Evolutionary conservation across 2,329 filamentous ascomycete genomes (phyloP).

Genomic region (Hortaea sp.): DNA sequence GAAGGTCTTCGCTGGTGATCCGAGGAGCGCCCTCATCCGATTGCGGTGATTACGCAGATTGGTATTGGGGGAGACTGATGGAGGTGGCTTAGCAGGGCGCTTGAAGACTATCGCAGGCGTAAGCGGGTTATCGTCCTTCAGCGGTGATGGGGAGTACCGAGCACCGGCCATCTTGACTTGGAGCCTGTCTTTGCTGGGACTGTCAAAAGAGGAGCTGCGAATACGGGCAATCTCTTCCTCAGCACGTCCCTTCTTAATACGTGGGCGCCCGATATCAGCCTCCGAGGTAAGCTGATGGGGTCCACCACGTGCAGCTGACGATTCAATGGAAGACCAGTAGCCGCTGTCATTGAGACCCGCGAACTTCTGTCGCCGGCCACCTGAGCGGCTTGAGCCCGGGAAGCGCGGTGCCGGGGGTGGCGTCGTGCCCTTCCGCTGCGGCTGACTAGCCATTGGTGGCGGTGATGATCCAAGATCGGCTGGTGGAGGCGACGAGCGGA

Average conservation of each 20-base stretch:
- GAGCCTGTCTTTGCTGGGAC: slow-evolving; percentile 58
- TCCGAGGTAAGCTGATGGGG: slow-evolving; percentile 61
- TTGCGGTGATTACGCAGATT: slow-evolving; percentile 83
- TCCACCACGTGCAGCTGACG: slow-evolving; percentile 66
- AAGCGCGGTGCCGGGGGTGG: slow-evolving; percentile 60
- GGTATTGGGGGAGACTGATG: slow-evolving; percentile 85
- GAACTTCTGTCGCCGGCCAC: slow-evolving; percentile 66
- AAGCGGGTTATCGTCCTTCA: slow-evolving; percentile 45
- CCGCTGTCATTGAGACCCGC: slow-evolving; percentile 83
- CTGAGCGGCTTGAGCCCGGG: slow-evolving; percentile 50
- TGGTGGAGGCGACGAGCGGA: slow-evolving; percentile 60
- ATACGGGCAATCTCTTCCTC: slow-evolving; percentile 94
- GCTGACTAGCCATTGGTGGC: slow-evolving; percentile 65
- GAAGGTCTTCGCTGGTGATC: slow-evolving; percentile 57
- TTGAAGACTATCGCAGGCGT: slow-evolving; percentile 80
- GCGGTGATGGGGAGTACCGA: slow-evolving; percentile 29
- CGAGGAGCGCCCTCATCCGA: slow-evolving; percentile 68
- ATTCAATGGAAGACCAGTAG: slow-evolving; percentile 93
- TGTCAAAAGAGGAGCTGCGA: slow-evolving; percentile 85
- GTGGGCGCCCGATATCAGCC: slow-evolving; percentile 21
- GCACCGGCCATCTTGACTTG: slow-evolving; percentile 37
- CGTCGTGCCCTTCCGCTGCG: slow-evolving; percentile 60
- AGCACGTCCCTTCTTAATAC: slow-evolving; percentile 63
- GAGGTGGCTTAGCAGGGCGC: slow-evolving; percentile 51
- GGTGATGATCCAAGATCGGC: slow-evolving; percentile 81